Evolutionary conservation across 164 flowering plant genomes (phyloP), one percentile per base, ranked within the genome.

Genomic region (Macadamia integrifolia): DNA sequence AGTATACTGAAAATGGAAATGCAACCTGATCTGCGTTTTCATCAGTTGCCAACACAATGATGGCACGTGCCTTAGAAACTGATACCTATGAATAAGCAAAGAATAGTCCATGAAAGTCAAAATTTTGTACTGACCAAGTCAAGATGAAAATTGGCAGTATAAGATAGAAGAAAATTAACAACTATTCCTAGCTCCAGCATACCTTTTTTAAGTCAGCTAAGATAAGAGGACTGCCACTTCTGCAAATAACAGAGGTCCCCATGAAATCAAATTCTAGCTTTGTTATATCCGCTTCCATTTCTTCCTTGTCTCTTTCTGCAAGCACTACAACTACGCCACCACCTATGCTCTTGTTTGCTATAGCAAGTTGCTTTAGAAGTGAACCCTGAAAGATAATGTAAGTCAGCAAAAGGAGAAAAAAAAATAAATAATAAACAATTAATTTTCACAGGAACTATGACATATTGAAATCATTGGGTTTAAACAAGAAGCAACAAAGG

Each of bases 181-280:
- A 11, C 18, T 15, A 30, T 30, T 30, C 44, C 49, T 44, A 30
- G 58, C 23, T 10, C 6, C 28, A 62, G 29, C 15, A 13, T 69
- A 90, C 98, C 90, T 93, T 93, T 73, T 93, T 90, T 50, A 93
- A 76, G 70, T 93, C 98, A 50, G 98, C 97, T 48, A 93, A 78
- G 68, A 93, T 89, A 60, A 93, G 95, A 77, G 98, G 95, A 77
- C 97, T 90, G 52, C 98, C 98, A 79, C 98, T 90, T 80, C 98
- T 89, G 71, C 98, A 93, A 62, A 93, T 89, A 18, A 93, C 91
- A 65, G 92, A 86, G 66, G 98, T 90, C 58, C 98, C 97, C 97
- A 90, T 85, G 58, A 90, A 89, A 70, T 87, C 86, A 78, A 93
- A 91, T 74, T 93, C 98, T 48, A 93, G 81, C 78, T 89, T 93